Conservation (phyloP, 306 rosid species). For the Lablab purpureus region DNA sequence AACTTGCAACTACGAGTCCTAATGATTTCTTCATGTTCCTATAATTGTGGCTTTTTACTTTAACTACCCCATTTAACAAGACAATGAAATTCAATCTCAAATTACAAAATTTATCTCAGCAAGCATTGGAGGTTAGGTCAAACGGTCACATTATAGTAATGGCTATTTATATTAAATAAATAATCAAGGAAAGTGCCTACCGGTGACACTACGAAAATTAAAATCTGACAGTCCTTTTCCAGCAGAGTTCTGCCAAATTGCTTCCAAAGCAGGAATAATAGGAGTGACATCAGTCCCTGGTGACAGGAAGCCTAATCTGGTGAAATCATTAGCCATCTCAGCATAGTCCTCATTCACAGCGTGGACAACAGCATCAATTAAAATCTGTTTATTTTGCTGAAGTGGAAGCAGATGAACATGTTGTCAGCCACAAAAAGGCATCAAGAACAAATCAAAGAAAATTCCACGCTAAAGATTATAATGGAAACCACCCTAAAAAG, state of each 20-base stretch:
- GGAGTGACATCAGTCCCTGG: slow-evolving; percentile 98
- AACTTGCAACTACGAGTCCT: slow-evolving; percentile 26
- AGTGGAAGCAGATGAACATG: slow-evolving; percentile 45
- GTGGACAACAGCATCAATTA: slow-evolving; percentile 98
- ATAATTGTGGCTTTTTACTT: slow-evolving; percentile 13
- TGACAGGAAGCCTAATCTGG: slow-evolving; percentile 94
- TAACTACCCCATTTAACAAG: neutral
- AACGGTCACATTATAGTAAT: slow-evolving; percentile 35
- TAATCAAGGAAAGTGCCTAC: slow-evolving; percentile 52
- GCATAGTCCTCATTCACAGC: slow-evolving; percentile 98
- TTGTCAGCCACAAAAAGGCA: slow-evolving; percentile 25
- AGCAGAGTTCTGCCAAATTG: slow-evolving; percentile 98
- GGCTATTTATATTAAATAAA: slow-evolving; percentile 33
- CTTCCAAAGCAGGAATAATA: slow-evolving; percentile 94
- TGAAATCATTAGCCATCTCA: slow-evolving; percentile 99
- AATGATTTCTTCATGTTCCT: slow-evolving; percentile 19
- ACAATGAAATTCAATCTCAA: neutral
- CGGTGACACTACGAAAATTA: slow-evolving; percentile 92
- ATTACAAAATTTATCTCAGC: slow-evolving; percentile 9
- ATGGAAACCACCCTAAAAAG: slow-evolving; percentile 4
- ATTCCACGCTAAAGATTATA: slow-evolving; percentile 1
- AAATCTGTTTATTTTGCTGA: slow-evolving; percentile 95
- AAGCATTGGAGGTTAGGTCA: slow-evolving; percentile 27
- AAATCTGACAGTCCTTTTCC: slow-evolving; percentile 98
- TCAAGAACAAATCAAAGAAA: neutral